Conservation (phyloP, 192 early-diverging fungal species). For the Funneliformis mosseae region DNA sequence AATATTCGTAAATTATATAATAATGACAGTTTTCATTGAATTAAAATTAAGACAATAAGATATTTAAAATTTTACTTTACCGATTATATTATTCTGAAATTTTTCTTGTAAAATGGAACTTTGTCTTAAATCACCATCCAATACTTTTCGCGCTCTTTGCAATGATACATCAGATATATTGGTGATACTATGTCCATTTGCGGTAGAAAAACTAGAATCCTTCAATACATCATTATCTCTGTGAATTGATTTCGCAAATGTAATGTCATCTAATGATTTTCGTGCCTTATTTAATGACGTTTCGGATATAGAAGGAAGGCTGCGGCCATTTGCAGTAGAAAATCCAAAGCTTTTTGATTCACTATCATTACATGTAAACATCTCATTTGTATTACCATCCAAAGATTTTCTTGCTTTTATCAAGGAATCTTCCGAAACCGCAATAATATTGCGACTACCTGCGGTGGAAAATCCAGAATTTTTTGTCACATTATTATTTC, state of each 20-base stretch:
- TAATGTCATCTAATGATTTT: not conserved
- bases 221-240: not conserved
- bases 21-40: not conserved
- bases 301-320: not conserved
- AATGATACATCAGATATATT: not conserved
- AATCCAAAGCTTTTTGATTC: not conserved
- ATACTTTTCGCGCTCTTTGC: not conserved
- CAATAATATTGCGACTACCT: not conserved
- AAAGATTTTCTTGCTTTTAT: not conserved
- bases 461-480: constrained; percentile 2
- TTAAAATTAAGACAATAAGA: not conserved
- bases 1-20: not conserved
- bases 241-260: not conserved
- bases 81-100: not conserved
- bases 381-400: not conserved
- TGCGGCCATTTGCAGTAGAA: not conserved
- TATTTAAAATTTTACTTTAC: not conserved
- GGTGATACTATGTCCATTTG: not conserved
- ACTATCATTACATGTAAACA: not conserved
- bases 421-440: not conserved
- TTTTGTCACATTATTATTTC: not conserved
- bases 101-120: not conserved
- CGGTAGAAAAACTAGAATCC: not conserved
- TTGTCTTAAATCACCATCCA: not conserved
- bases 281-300: not conserved